phyloP scores from a whole-genome alignment of 495 filamentous ascomycete genomes.

The Penicillium silybi region DNA sequence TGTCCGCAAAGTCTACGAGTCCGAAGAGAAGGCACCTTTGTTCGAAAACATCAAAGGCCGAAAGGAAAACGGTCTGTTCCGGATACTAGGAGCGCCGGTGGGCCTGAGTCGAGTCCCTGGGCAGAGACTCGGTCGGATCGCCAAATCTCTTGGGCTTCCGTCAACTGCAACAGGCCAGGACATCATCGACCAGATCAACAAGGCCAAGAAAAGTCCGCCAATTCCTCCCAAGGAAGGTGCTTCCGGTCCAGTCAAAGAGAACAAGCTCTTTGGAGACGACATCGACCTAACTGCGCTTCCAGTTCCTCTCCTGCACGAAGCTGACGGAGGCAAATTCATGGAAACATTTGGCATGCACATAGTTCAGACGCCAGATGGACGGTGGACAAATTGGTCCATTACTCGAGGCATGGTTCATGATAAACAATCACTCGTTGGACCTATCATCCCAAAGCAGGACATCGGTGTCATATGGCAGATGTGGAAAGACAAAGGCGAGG shows the following conservation, averaged over 20 bases:
- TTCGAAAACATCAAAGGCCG: too few species aligned
- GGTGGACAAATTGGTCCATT: constrained; percentile 45
- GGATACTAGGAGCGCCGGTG: constrained; percentile 34
- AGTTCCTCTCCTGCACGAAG: constrained; percentile 28
- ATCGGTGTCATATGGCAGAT: constrained; percentile 34
- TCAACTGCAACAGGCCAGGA: constrained; percentile 26
- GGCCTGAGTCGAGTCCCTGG: constrained; percentile 20
- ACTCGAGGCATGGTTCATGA: constrained; percentile 37
- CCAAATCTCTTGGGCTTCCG: constrained; percentile 29
- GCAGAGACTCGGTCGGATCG: constrained; percentile 33
- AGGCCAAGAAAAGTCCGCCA: constrained; percentile 18
- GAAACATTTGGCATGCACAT: constrained; percentile 40
- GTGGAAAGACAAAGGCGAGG: constrained; percentile 35
- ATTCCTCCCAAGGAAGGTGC: constrained; percentile 23
- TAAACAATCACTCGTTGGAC: constrained; percentile 26
- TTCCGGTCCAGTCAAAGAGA: constrained; percentile 35
- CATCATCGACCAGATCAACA: constrained; percentile 30
- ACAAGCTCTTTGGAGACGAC: constrained; percentile 24
- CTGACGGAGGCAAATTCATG: constrained; percentile 40
- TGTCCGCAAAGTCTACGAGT: too few species aligned
- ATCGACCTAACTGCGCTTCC: constrained; percentile 36
- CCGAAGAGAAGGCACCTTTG: too few species aligned
- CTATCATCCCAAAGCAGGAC: constrained; percentile 31
- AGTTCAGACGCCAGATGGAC: constrained; percentile 32
- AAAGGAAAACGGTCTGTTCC: constrained; percentile 20